Conservation (phyloP, 495 filamentous ascomycete species). For the Evernia prunastri region DNA sequence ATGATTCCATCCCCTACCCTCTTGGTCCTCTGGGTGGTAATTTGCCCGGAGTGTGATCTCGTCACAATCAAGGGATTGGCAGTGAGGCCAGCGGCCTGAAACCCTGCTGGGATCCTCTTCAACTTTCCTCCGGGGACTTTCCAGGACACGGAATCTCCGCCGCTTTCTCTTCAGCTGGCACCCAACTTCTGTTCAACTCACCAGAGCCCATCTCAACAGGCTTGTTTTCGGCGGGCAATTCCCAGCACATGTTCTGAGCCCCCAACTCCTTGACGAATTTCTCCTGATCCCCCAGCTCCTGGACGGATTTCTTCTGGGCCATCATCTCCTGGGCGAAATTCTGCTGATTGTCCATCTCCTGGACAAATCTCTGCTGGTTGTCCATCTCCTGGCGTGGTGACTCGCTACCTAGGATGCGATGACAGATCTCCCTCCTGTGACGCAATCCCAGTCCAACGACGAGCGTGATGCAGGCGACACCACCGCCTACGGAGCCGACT, state of each 20-base stretch:
- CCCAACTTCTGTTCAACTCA: neutral
- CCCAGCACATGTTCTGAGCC: constrained; percentile 3
- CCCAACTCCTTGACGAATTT: constrained; percentile 1
- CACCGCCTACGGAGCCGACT: constrained; percentile 11
- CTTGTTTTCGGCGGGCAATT: constrained; percentile 13
- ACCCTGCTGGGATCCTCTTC: too few relatives aligned
- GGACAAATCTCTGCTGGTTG: neutral
- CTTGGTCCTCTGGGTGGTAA: too few relatives aligned
- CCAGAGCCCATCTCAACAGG: constrained; percentile 8
- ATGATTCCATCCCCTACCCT: too few relatives aligned
- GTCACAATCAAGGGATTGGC: too few relatives aligned
- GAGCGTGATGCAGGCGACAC: constrained; percentile 6
- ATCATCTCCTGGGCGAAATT: too few relatives aligned
- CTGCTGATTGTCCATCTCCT: too few relatives aligned
- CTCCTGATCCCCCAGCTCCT: too few relatives aligned
- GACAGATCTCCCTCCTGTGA: constrained; percentile 9
- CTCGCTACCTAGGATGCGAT: constrained; percentile 4
- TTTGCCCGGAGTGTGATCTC: too few relatives aligned
- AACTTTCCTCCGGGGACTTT: neutral
- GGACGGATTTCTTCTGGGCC: too few relatives aligned
- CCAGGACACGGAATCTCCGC: neutral
- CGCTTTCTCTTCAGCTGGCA: neutral
- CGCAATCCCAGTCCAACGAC: neutral
- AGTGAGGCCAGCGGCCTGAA: too few relatives aligned
- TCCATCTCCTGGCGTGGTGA: constrained; percentile 21